phyloP scores from a whole-genome alignment of 176 grass and related monocot species.

The Carex pumila region DNA sequence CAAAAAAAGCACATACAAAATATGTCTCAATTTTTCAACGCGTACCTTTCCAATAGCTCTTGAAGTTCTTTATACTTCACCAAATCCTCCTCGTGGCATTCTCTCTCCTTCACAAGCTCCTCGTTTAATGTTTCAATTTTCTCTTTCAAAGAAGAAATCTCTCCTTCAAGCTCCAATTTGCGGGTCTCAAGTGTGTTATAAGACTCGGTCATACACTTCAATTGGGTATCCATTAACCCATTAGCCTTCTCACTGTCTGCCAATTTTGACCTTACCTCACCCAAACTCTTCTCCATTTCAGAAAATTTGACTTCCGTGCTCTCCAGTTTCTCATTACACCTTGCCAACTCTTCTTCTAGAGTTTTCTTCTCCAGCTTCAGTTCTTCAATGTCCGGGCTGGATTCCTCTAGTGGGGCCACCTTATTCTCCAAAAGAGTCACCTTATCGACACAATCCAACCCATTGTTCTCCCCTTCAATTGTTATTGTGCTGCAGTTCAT shows the following conservation, averaged over 20 bases:
- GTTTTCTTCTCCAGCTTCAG: slow-evolving; percentile 64
- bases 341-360: slow-evolving; percentile 52
- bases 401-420: slow-evolving; percentile 39
- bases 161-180: slow-evolving; percentile 66
- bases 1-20: neutral
- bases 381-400: slow-evolving; percentile 23
- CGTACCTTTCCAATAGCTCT: slow-evolving; percentile 70
- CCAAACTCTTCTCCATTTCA: slow-evolving; percentile 59
- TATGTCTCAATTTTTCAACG: slow-evolving; percentile 19
- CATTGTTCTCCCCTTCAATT: slow-evolving; percentile 73
- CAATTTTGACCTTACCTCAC: slow-evolving; percentile 66
- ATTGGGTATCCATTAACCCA: slow-evolving; percentile 85
- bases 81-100: slow-evolving; percentile 64
- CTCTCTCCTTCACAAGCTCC: slow-evolving; percentile 70
- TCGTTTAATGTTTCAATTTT: slow-evolving; percentile 50
- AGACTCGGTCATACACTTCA: slow-evolving; percentile 95
- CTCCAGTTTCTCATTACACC: slow-evolving; percentile 64
- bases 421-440: slow-evolving; percentile 97
- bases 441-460: slow-evolving; percentile 94
- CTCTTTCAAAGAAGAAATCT: slow-evolving; percentile 41
- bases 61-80: slow-evolving; percentile 69
- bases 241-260: slow-evolving; percentile 82
- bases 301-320: slow-evolving; percentile 42
- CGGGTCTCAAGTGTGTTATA: slow-evolving; percentile 83
- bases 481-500: slow-evolving; percentile 46